These are phyloP conservation scores for Podaxis sp. DNA, from an alignment of 768 basidiomycete genomes.

Conservation along the genomic window DNA sequence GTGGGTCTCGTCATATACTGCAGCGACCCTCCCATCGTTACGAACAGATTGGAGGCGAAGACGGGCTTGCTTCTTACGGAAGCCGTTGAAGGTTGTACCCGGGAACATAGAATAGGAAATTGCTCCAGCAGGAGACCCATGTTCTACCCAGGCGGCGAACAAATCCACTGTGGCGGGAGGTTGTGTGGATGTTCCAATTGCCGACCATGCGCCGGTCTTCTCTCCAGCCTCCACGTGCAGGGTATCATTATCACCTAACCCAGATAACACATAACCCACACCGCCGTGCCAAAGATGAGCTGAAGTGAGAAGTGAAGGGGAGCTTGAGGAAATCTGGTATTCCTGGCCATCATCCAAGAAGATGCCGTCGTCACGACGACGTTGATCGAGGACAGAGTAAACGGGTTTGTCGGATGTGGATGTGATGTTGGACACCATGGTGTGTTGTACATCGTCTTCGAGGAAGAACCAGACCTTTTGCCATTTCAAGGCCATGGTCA, in stretches of 20 bases:
- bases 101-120: slow-evolving; percentile 56
- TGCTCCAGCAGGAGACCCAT: slow-evolving; percentile 28
- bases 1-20: slow-evolving; percentile 40
- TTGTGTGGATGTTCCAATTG: slow-evolving; percentile 57
- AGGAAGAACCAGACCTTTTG: slow-evolving; percentile 78
- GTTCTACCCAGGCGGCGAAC: slow-evolving; percentile 60
- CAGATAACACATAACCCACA: slow-evolving; percentile 54
- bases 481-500: slow-evolving; percentile 48
- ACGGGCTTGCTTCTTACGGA: slow-evolving; percentile 31
- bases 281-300: slow-evolving; percentile 58
- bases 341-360: slow-evolving; percentile 32
- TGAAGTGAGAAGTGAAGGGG: slow-evolving; percentile 13
- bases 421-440: slow-evolving; percentile 51
- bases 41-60: slow-evolving; percentile 31
- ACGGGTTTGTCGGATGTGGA: slow-evolving; percentile 44
- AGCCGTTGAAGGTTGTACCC: slow-evolving; percentile 34
- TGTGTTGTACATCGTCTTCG: slow-evolving; percentile 54
- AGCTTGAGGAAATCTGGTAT: slow-evolving; percentile 8
- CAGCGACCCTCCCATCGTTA: slow-evolving; percentile 47
- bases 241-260: slow-evolving; percentile 19
- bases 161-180: slow-evolving; percentile 56
- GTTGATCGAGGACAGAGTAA: slow-evolving; percentile 66
- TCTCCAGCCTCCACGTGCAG: slow-evolving; percentile 37
- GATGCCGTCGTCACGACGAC: slow-evolving; percentile 38
- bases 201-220: slow-evolving; percentile 56